Evolutionary conservation across 306 rosid genomes (phyloP).

Genomic region (Bauhinia variegata): DNA sequence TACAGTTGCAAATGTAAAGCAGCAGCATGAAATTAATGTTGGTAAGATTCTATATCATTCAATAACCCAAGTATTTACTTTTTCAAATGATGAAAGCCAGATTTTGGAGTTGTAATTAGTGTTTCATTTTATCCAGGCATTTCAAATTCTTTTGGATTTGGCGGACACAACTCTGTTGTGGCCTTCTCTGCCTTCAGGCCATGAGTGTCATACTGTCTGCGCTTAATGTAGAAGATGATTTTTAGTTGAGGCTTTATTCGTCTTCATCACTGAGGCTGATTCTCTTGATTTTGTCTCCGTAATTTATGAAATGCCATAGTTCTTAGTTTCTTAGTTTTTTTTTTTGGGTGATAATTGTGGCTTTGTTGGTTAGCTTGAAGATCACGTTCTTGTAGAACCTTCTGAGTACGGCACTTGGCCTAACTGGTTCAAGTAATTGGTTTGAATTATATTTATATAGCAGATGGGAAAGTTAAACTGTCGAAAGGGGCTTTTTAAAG

Average conservation of each 20-base stretch:
- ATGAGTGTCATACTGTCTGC: slow-evolving; percentile 43
- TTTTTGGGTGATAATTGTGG: slow-evolving; percentile 35
- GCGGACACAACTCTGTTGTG: slow-evolving; percentile 97
- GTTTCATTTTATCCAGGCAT: slow-evolving; percentile 57
- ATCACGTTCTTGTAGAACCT: slow-evolving; percentile 33
- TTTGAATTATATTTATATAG: slow-evolving; percentile 17
- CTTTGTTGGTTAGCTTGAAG: slow-evolving; percentile 29
- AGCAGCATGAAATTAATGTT: slow-evolving; percentile 89
- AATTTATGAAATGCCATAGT: slow-evolving; percentile 37
- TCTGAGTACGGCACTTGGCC: slow-evolving; percentile 25
- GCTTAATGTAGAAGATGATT: slow-evolving; percentile 49
- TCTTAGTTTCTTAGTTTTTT: background rate
- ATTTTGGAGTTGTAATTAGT: slow-evolving; percentile 15
- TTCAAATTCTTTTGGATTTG: slow-evolving; percentile 95
- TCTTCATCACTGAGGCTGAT: slow-evolving; percentile 54
- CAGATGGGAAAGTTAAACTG: slow-evolving; percentile 25
- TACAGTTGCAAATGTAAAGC: slow-evolving; percentile 77
- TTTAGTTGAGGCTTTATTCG: slow-evolving; percentile 48
- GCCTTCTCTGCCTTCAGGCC: slow-evolving; percentile 91
- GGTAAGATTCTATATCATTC: slow-evolving; percentile 62
- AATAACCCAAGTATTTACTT: slow-evolving; percentile 8
- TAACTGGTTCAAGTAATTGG: slow-evolving; percentile 1
- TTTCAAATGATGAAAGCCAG: background rate
- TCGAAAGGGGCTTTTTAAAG: too few relatives aligned
- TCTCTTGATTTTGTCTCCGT: slow-evolving; percentile 34